These are phyloP conservation scores for Globisporangium abappressorium DNA, from an alignment of 352 stramenopile genomes.

Conservation along the genomic window DNA sequence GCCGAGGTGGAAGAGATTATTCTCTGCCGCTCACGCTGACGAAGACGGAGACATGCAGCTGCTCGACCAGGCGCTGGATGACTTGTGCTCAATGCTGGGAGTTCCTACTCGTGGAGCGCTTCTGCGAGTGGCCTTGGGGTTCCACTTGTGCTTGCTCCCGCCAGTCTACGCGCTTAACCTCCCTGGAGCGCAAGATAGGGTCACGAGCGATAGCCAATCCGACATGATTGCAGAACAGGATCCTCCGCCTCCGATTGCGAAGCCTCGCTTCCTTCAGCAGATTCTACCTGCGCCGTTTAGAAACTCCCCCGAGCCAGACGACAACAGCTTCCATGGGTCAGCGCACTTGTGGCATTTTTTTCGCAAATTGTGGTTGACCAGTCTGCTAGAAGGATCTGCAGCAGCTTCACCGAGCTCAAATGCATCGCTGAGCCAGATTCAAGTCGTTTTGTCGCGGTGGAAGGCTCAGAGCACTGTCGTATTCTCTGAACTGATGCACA, in stretches of 20 bases:
- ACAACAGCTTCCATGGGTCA: constrained; percentile 27
- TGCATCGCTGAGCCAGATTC: background rate
- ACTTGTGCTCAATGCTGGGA: constrained; percentile 1
- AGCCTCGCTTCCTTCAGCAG: constrained; percentile 4
- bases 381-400: background rate
- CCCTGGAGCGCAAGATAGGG: background rate
- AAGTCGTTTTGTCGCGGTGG: constrained; percentile 5
- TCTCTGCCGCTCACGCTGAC: background rate
- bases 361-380: constrained; percentile 20
- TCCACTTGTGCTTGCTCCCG: constrained; percentile 1
- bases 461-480: background rate
- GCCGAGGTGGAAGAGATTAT: constrained; percentile 11
- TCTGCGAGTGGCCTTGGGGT: constrained; percentile 3
- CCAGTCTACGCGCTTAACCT: background rate
- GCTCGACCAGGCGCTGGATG: constrained; percentile 5
- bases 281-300: constrained; percentile 16
- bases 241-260: background rate
- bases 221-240: background rate
- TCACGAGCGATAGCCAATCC: background rate
- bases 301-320: constrained; percentile 17
- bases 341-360: constrained; percentile 29
- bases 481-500: background rate
- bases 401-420: background rate
- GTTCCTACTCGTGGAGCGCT: constrained; percentile 1
- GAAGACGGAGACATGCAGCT: constrained; percentile 11